Evolutionary conservation across 225 moss, liverwort and hornwort genomes (phyloP), one percentile per base, ranked within the genome.

Genomic region (Antitrichia curtipendula): DNA sequence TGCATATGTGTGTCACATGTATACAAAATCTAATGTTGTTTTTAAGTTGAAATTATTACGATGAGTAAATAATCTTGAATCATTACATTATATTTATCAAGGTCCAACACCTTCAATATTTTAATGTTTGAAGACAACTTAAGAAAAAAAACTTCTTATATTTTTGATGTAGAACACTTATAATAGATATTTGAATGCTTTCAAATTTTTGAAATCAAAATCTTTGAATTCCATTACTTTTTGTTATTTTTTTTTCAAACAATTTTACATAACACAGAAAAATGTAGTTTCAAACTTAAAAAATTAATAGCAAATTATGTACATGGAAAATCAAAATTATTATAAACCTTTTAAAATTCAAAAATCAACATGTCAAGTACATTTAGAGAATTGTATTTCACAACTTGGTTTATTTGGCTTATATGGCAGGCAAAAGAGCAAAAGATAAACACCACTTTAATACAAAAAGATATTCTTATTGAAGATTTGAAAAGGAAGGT

Each of bases 391-490:
- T 20, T 29, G 8, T 5, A n/a, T 41, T 81, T 87, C 7, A 43
- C 3, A 10, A 54, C 6, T 25, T 81, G 10, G 0, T 32, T 75
- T 17, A 34, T 16, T 75, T 75, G 65, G 6, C 8, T 22, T 65
- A 4, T 15, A 10, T 56, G 31, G 25, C 11, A 92, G 92, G 50
- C 85, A 43, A 90, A 91, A 88, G 94, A 92, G 20, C 73, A 90
- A 23, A 85, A 90, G 74, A 17, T 86, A 58, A 91, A 85, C 0
- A 91, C 84, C 38, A 73, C 79, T n/a, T 79, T 92, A 80, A 60
- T 87, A 21, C 93, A 93, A 36, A 97, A 95, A 73, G 93, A 93
- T 71, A 85, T 91, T 54, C 86, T 90, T 47, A 91, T 96, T 52
- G 93, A 91, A 59, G 91, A 95, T 61, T 86, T 92, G 45, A 90